Conservation (phyloP, 192 early-diverging fungal species). For the Linnemannia exigua region DNA sequence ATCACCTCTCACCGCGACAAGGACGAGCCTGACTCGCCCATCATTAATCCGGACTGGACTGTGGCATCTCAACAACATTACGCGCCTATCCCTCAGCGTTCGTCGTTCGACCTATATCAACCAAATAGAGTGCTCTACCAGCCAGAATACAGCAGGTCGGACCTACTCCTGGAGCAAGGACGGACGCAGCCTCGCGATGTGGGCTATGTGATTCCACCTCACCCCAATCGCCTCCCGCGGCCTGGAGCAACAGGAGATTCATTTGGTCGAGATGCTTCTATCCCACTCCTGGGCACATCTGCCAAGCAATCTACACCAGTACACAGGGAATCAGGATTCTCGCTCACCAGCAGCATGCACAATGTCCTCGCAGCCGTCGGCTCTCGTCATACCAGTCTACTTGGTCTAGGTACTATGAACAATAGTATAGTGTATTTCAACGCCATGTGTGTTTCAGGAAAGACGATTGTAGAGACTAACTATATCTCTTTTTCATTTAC, state of each 20-base stretch:
- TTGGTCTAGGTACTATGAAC: slow-evolving; percentile 50
- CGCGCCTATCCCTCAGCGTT: slow-evolving; percentile 12
- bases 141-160: slow-evolving; percentile 7
- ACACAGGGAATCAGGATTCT: slow-evolving; percentile 26
- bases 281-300: slow-evolving; percentile 34
- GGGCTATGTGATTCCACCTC: slow-evolving; percentile 16
- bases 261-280: neutral
- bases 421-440: neutral
- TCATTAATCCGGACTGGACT: slow-evolving; percentile 25
- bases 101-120: slow-evolving; percentile 26
- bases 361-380: slow-evolving; percentile 55
- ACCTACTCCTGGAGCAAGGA: slow-evolving; percentile 26
- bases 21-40: neutral
- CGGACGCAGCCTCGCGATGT: slow-evolving; percentile 8
- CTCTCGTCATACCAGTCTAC: slow-evolving; percentile 54
- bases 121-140: slow-evolving; percentile 22
- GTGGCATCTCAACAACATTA: slow-evolving; percentile 30
- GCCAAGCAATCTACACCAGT: slow-evolving; percentile 13
- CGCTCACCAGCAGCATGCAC: slow-evolving; percentile 28
- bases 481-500: neutral
- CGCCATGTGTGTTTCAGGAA: neutral
- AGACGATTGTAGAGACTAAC: neutral
- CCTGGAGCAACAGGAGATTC: neutral
- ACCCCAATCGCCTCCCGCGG: slow-evolving; percentile 20
- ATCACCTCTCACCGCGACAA: slow-evolving; percentile 71